Evolutionary conservation across 345 rosid species (phyloP), one percentile per base, ranked within the genome.

Genomic region (Brassica rapa): DNA sequence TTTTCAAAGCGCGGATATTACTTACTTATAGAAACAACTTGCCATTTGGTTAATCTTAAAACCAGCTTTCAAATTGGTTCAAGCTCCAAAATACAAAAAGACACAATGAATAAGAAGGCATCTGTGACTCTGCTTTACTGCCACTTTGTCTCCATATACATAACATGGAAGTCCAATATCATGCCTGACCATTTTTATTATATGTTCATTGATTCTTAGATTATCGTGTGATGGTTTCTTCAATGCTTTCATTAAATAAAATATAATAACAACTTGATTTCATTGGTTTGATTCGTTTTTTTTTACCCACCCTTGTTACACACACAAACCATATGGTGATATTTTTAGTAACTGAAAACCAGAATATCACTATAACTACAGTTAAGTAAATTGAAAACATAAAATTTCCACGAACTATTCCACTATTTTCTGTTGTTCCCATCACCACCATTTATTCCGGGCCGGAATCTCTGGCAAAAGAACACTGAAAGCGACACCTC

Each of bases 41-140:
- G 64, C 33, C 64, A 25, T 15, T 60, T 60, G 64, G 27, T 60
- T 14, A 29, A n/a, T 14, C 5, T 62, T 27, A 12, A 6, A 62
- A 29, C 10, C 21, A 62, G 19, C 37, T 62, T 27, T 62, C 37
- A 29, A 62, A 62, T 14, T 27, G 21, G 21, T 29, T 62, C 39
- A 62, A 29, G 35, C 35, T 61, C 16, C 64, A 29, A 14, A 29
- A 14, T 62, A 14, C 66, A 62, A 62, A 27, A 14, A 29, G 21
- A 62, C 19, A 62, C 64, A 62, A 62, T 62, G 39, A 29, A 57
- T 56, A 9, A 61, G 14, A 61, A 61, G 35, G 64, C 35, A 25
- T 25, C 11, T 62, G 19, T 62, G 39, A 62, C 64, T 59, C 65
- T 62, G 66, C 21, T 62, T 62, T 62, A 62, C 39, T 62, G 66